These are phyloP conservation scores for Kazachstania sp. DNA, from an alignment of 1,139 yeast species.

Conservation along the genomic window DNA sequence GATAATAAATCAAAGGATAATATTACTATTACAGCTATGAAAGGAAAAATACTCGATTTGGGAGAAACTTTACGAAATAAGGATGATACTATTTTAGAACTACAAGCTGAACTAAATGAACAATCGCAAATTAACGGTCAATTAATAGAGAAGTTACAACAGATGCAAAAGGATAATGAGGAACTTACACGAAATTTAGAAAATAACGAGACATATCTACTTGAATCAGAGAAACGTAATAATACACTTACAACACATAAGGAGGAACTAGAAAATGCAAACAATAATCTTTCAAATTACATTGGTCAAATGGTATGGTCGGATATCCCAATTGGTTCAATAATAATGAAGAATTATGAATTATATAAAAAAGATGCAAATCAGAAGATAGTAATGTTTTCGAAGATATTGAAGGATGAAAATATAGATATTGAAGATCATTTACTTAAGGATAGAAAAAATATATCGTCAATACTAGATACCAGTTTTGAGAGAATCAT, in stretches of 20 bases:
- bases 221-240: neutral
- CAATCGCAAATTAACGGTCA: neutral
- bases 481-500: neutral
- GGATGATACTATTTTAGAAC: too few species aligned
- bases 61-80: too few species aligned
- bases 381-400: neutral
- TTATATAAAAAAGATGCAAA: neutral
- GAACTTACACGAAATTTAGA: neutral
- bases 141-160: neutral
- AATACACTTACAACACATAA: neutral
- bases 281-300: neutral
- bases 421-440: neutral
- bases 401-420: neutral
- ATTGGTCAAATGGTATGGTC: neutral
- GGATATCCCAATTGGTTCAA: constrained; percentile 8
- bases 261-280: neutral
- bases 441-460: neutral
- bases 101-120: too few species aligned
- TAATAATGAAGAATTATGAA: constrained; percentile 5
- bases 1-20: too few species aligned
- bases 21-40: too few species aligned
- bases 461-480: neutral
- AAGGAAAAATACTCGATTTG: too few species aligned
- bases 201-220: neutral
- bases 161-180: neutral